Evolutionary conservation across 805 yeast species (phyloP).

Genomic region (Ogataea neopini): DNA sequence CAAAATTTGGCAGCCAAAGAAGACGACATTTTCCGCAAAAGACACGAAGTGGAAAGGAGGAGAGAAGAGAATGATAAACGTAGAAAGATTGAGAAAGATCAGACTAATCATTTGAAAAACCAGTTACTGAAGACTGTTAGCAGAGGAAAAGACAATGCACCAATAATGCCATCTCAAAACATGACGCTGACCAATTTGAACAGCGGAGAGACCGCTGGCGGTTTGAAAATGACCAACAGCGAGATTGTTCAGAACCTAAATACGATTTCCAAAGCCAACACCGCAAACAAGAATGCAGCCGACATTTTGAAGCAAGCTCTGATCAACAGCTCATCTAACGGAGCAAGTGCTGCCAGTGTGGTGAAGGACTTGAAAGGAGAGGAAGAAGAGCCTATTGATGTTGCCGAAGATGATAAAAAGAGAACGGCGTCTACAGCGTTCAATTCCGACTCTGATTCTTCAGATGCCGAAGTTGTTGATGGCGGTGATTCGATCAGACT

Average conservation of each 20-base stretch:
- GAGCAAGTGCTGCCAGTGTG: slow-evolving; percentile 32
- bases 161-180: slow-evolving; percentile 63
- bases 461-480: slow-evolving; percentile 44
- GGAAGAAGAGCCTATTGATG: slow-evolving; percentile 30
- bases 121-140: slow-evolving; percentile 54
- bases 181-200: slow-evolving; percentile 73
- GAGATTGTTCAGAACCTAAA: slow-evolving; percentile 68
- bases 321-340: slow-evolving; percentile 16
- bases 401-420: slow-evolving; percentile 27
- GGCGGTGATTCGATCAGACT: slow-evolving; percentile 55
- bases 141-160: slow-evolving; percentile 76
- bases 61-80: slow-evolving; percentile 66
- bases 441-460: slow-evolving; percentile 31
- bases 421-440: slow-evolving; percentile 25
- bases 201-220: slow-evolving; percentile 68
- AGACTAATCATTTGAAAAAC: slow-evolving; percentile 45
- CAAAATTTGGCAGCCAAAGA: slow-evolving; percentile 69
- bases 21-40: slow-evolving; percentile 68
- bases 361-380: slow-evolving; percentile 28
- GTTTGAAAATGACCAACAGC: slow-evolving; percentile 61
- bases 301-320: slow-evolving; percentile 52
- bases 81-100: slow-evolving; percentile 49
- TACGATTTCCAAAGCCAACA: slow-evolving; percentile 65
- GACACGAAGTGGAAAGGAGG: slow-evolving; percentile 69
- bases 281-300: slow-evolving; percentile 71